Evolutionary conservation across 208 protist genomes (phyloP).

Genomic region (Naegleria fowleri): DNA sequence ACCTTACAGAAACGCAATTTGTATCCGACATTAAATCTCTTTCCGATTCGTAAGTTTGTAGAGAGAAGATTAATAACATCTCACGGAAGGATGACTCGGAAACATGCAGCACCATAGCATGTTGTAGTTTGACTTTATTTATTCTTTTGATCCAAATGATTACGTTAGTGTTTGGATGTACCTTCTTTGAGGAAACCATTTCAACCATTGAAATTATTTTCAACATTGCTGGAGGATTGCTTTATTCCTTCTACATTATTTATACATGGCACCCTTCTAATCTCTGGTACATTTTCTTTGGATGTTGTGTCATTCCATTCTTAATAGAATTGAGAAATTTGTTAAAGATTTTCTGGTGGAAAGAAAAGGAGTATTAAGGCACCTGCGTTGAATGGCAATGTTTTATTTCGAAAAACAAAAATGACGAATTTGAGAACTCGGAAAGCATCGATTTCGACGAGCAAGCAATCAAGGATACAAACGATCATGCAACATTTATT

Average conservation of each 20-base stretch:
- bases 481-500: too few relatives aligned
- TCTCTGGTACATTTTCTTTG: background rate
- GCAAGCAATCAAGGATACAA: too few relatives aligned
- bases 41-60: background rate
- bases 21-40: background rate
- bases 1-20: background rate
- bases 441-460: too few relatives aligned
- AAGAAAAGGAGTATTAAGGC: background rate
- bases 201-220: background rate
- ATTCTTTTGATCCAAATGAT: background rate
- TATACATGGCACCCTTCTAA: background rate
- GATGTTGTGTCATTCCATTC: background rate
- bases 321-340: background rate
- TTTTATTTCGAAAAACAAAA: too few relatives aligned
- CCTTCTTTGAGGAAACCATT: background rate
- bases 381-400: too few relatives aligned
- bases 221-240: background rate
- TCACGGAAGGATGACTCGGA: background rate
- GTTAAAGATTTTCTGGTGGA: background rate
- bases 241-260: background rate
- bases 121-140: background rate
- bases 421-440: too few relatives aligned
- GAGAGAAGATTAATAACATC: too few relatives aligned
- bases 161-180: background rate
- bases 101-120: background rate